These are phyloP conservation scores for Fusarium stilboides DNA, from an alignment of 2,329 filamentous ascomycete species.

Conservation along the genomic window DNA sequence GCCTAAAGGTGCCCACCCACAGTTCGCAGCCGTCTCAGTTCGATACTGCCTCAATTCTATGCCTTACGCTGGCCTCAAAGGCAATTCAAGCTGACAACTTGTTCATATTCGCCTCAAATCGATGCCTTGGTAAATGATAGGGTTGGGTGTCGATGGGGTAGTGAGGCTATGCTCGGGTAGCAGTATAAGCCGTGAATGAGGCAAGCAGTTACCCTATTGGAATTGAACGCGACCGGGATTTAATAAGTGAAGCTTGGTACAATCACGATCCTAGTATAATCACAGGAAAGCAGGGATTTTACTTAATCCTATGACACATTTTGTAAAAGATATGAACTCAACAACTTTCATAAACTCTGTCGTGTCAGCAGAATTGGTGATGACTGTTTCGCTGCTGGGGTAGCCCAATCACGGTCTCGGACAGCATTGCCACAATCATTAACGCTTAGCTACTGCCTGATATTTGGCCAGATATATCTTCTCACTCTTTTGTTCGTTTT, in stretches of 20 bases:
- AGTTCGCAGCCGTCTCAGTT: too few species aligned
- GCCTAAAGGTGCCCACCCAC: too few species aligned
- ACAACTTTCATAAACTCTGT: not conserved
- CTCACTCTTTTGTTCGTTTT: not conserved
- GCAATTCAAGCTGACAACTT: too few species aligned
- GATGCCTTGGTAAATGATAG: not conserved
- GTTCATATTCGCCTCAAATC: not conserved
- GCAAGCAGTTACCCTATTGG: slow-evolving; percentile 18
- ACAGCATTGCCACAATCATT: slow-evolving; percentile 26
- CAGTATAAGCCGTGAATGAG: slow-evolving; percentile 17
- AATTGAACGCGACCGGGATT: not conserved
- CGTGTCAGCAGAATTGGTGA: not conserved
- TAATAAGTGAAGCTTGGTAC: not conserved
- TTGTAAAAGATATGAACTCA: not conserved
- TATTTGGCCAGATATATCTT: not conserved
- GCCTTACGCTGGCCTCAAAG: not conserved
- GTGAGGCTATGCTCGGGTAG: slow-evolving; percentile 9
- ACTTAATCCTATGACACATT: not conserved
- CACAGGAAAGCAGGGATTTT: not conserved
- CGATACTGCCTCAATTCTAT: too few species aligned
- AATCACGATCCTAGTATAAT: not conserved
- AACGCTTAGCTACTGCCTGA: slow-evolving; percentile 23
- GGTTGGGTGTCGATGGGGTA: not conserved
- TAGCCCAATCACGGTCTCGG: slow-evolving; percentile 14
- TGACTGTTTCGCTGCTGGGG: not conserved